Evolutionary conservation across 1,284 basidiomycete species (phyloP), one percentile per base, ranked within the genome.

Genomic region (Meira nashicola): DNA sequence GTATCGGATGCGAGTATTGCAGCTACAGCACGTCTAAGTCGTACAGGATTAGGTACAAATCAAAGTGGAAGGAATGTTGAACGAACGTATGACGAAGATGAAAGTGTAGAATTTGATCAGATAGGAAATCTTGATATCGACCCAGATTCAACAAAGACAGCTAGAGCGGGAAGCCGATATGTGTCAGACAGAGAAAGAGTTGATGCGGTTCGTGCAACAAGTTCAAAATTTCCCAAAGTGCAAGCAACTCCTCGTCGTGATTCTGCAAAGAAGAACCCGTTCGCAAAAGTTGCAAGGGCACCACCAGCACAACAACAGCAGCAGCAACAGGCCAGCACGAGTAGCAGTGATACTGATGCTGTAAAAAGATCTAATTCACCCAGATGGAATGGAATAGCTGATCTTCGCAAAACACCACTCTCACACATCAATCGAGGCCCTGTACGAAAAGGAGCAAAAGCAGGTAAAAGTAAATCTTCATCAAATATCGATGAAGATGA

Each of bases 301-400:
- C 28, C 28, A 33, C 43, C 17, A 44, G 28, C 19, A 56, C 19
- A 33, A 39, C 15, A 38, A 15, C 9, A 54, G 12, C 49, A 3
- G 44, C 19, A 33, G 17, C 15, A 38, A 15, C 9, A 54, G 12
- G 46, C 25, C 67, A 68, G 8, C 61, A 66, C 4, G 64, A 62
- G 28, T 33, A 33, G 46, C 14, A 53, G 28, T 17, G 50, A 39
- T 19, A 33, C 50, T 5, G 17, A 53, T 14, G 17, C 50, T 19
- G 19, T 5, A 8, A n/a, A 40, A 56, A 66, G 54, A 59, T 60
- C 47, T 57, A 41, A 43, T 21, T n/a, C 82, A 84, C 1, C 75
- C 78, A 12, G 85, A 33, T 89, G 88, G 87, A 84, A 84, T 68
- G 88, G 88, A 15, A 81, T 90, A 40, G 85, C 89, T 37, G 87